Evolutionary conservation across 768 basidiomycete species (phyloP).

Genomic region (Naganishia onofrii): DNA sequence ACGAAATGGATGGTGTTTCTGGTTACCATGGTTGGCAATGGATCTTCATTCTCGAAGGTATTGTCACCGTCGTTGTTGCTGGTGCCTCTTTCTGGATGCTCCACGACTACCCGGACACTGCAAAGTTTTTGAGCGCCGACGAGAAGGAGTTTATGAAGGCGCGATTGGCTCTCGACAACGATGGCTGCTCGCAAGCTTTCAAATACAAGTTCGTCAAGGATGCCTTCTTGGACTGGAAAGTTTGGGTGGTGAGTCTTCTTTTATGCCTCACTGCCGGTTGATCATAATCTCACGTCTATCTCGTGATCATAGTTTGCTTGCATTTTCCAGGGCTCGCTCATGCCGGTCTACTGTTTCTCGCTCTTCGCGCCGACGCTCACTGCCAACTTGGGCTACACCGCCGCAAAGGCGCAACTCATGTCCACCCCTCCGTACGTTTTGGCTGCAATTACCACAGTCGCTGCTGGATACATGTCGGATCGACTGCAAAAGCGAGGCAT

Average conservation of each 20-base stretch:
- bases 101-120: slow-evolving; percentile 78
- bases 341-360: slow-evolving; percentile 40
- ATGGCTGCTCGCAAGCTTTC: slow-evolving; percentile 37
- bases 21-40: slow-evolving; percentile 60
- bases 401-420: slow-evolving; percentile 38
- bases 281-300: neutral
- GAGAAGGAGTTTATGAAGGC: slow-evolving; percentile 58
- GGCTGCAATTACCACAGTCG: slow-evolving; percentile 36
- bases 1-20: slow-evolving; percentile 60
- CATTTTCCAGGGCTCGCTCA: slow-evolving; percentile 38
- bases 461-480: slow-evolving; percentile 38
- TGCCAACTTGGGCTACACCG: slow-evolving; percentile 40
- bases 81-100: slow-evolving; percentile 69
- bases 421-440: slow-evolving; percentile 35
- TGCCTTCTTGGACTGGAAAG: slow-evolving; percentile 38
- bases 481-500: slow-evolving; percentile 36
- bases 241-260: slow-evolving; percentile 32
- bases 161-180: slow-evolving; percentile 36
- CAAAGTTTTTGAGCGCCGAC: slow-evolving; percentile 69
- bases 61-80: slow-evolving; percentile 61
- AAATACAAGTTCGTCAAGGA: slow-evolving; percentile 39
- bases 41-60: slow-evolving; percentile 62
- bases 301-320: slow-evolving; percentile 25
- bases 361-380: slow-evolving; percentile 40
- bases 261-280: too few species aligned